A percentile compares a stretch with the other conserved stretches of the same genome.
Conservation (phyloP, 139 green algal species). For the Gonium pectorale region DNA sequence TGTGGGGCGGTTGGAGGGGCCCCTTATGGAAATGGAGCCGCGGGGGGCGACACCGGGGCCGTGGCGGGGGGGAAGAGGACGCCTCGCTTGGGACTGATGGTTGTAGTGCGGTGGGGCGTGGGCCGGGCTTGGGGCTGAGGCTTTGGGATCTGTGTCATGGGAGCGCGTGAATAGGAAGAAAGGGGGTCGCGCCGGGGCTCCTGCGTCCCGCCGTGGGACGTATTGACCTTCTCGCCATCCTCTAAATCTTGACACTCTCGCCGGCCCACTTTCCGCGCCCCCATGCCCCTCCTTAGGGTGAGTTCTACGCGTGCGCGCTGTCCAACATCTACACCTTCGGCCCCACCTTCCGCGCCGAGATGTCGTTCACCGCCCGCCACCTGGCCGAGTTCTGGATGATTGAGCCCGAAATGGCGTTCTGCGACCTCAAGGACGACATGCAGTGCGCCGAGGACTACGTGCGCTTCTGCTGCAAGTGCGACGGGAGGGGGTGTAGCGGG, state of each 20-base stretch:
- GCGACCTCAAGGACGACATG: conserved; percentile 95
- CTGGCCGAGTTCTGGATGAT: conserved; percentile 99
- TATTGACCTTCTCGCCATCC: too few species aligned
- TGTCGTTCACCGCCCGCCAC: conserved; percentile 94
- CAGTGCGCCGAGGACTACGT: conserved; percentile 93
- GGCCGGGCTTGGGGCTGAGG: too few species aligned
- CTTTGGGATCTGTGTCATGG: too few species aligned
- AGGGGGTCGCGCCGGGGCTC: too few species aligned
- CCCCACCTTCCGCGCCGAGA: conserved; percentile 96
- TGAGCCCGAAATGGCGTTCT: conserved; percentile 98
- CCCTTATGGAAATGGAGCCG: background rate
- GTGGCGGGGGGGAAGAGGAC: too few species aligned
- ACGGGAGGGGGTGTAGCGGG: conserved; percentile 66
- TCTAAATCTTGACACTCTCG: too few species aligned
- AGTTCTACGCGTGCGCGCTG: conserved; percentile 92
- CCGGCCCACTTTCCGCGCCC: too few species aligned
- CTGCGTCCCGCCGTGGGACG: too few species aligned
- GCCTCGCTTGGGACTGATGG: too few species aligned
- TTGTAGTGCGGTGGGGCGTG: too few species aligned
- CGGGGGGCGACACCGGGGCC: too few species aligned
- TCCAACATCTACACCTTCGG: conserved; percentile 96
- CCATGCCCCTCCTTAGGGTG: conserved; percentile 72
- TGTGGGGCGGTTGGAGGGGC: background rate
- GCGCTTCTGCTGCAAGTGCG: conserved; percentile 82
- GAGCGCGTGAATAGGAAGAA: too few species aligned